These are phyloP conservation scores for Podaxis sp. DNA, from an alignment of 768 basidiomycete species.

Conservation along the genomic window DNA sequence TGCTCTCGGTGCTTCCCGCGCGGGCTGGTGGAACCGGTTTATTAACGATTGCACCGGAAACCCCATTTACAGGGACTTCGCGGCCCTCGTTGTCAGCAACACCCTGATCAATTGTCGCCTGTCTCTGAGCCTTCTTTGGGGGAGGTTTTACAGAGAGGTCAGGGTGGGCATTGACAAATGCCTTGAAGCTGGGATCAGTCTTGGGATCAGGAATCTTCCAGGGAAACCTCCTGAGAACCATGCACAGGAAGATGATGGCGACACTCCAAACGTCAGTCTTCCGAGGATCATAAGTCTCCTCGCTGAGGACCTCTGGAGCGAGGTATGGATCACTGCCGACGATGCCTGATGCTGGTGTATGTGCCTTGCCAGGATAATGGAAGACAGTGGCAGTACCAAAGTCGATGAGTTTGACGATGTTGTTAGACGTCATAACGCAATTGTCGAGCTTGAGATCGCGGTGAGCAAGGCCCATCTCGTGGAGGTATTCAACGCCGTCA, in stretches of 20 bases:
- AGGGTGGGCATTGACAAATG: conserved; percentile 92
- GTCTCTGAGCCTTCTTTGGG: conserved; percentile 28
- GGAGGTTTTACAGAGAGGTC: conserved; percentile 61
- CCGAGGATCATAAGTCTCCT: conserved; percentile 86
- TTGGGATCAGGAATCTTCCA: conserved; percentile 98
- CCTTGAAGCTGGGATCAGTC: conserved; percentile 86
- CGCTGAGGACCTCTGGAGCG: conserved; percentile 88
- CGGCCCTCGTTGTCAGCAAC: conserved; percentile 17
- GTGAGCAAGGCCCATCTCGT: conserved; percentile 96
- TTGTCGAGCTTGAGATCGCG: conserved; percentile 99
- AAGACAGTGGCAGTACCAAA: conserved; percentile 99
- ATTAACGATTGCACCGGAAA: conserved; percentile 15
- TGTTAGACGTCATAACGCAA: conserved; percentile 95
- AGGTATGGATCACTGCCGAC: conserved; percentile 99
- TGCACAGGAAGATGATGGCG: conserved; percentile 99
- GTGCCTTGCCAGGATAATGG: conserved; percentile 92
- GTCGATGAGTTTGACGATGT: conserved; percentile 98
- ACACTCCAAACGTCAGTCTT: conserved; percentile 99
- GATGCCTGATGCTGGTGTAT: conserved; percentile 78
- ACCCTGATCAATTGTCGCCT: conserved; percentile 15
- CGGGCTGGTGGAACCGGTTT: conserved; percentile 28
- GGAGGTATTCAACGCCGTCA: conserved; percentile 96
- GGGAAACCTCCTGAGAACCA: conserved; percentile 95
- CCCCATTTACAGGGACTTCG: conserved; percentile 28
- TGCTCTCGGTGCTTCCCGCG: conserved; percentile 31